Conservation (phyloP, 1,139 yeast genomes). For the Pichia sp. region DNA sequence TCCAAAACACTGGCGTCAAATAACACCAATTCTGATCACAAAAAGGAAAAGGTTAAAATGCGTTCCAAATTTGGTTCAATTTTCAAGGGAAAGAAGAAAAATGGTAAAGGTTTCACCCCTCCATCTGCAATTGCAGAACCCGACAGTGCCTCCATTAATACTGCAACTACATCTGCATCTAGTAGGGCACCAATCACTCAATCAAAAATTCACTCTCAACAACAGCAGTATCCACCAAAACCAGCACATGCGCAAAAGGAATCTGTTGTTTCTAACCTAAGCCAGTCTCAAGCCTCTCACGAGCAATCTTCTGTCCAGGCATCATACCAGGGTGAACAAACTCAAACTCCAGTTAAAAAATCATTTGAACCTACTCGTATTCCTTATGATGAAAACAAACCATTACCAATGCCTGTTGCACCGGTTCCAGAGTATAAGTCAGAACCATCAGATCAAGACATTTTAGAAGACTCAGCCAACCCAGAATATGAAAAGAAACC, state of each 20-base stretch:
- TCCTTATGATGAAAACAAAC: no score
- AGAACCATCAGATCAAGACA: not conserved
- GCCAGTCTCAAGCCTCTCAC: not conserved
- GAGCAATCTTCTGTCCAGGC: no score
- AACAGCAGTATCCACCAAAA: not conserved
- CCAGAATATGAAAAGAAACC: not conserved
- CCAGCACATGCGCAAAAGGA: not conserved
- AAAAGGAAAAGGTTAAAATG: constrained; percentile 34
- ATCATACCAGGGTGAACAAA: no score
- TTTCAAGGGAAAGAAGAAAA: constrained; percentile 48
- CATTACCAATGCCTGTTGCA: no score
- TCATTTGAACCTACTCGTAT: no score
- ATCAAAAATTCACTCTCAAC: no score
- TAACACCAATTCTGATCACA: constrained; percentile 8
- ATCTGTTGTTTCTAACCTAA: not conserved
- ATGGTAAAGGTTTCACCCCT: constrained; percentile 25
- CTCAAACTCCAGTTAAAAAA: no score
- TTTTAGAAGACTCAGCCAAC: not conserved
- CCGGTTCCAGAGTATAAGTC: not conserved
- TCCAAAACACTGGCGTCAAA: constrained; percentile 7
- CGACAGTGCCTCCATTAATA: constrained; percentile 20
- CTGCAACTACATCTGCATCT: constrained; percentile 13
- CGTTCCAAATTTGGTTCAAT: constrained; percentile 82
- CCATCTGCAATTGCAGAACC: constrained; percentile 27
- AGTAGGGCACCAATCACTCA: constrained; percentile 1